Evolutionary conservation across 305 asterid species (phyloP), one percentile per base, ranked within the genome.

Genomic region (Petunia hybrid): DNA sequence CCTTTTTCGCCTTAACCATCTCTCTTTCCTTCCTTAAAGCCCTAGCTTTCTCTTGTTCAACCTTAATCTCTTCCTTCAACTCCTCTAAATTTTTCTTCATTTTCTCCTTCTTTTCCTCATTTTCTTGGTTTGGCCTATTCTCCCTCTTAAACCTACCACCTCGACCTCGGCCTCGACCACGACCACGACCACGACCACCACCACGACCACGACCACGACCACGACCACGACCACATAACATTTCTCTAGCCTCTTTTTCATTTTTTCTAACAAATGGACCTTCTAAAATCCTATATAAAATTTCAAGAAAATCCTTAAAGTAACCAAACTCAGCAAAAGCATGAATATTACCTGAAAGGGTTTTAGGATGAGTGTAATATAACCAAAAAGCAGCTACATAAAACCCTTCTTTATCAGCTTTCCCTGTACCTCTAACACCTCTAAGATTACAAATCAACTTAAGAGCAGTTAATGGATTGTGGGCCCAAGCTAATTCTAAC

Each of bases 391-490:
- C 71, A n/a, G 71, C 42, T 7, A 36, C 5, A 36, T 65, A 65
- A 16, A 22, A 65, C 46, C 71, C 71, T 65, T 65, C 71, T 46
- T 9, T 65, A 46, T 65, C 46, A 5, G 71, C 36, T 8, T 65
- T 65, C n/a, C 71, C 71, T 42, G 71, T 65, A 4, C 71, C 71
- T 16, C 71, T 35, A n/a, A 65, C 45, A 8, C 71, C 71, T 6
- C 71, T 35, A 22, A 65, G 71, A 7, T 65, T 65, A 36, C 71
- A 65, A 22, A 65, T 65, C 42, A 65, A 46, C 71, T 65, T 65
- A 7, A 65, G 22, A 65, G 71, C 40, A 5, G 71, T 65, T 16
- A 65, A 8, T 5, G 71, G 71, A 36, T 65, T 38, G 46, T 65
- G 71, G 12, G 38, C 71, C 71, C 71, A 65, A 13, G 71, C 14